phyloP scores from a whole-genome alignment of 1,284 basidiomycete species.

The Cryptococcus maquisensis region DNA sequence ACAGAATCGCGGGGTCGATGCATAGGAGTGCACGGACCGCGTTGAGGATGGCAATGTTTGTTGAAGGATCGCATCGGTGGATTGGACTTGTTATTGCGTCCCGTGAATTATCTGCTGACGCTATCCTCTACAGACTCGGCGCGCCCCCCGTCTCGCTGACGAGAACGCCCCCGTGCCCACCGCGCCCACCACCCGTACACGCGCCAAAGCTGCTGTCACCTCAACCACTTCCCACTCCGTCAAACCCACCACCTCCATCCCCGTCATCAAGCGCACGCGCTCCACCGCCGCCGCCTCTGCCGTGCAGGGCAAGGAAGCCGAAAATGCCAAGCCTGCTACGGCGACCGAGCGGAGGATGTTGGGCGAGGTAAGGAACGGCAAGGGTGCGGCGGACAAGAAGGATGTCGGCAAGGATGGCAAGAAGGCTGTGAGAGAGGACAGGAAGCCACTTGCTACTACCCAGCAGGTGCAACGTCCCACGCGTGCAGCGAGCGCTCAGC shows the following conservation, averaged over 20 bases:
- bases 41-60: no score
- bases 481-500: conserved; percentile 1
- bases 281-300: conserved; percentile 17
- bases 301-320: neutral
- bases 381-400: conserved; percentile 16
- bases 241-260: conserved; percentile 28
- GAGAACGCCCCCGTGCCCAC: conserved; percentile 43
- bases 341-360: conserved; percentile 36
- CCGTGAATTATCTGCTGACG: neutral
- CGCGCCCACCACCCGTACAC: conserved; percentile 18
- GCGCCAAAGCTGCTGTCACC: conserved; percentile 1
- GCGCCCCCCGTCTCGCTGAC: conserved; percentile 32
- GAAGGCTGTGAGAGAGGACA: conserved; percentile 13
- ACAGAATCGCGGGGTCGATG: no score
- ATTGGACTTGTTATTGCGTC: no score
- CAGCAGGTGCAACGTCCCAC: conserved; percentile 4
- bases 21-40: no score
- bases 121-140: conserved; percentile 35
- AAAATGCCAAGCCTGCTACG: conserved; percentile 14
- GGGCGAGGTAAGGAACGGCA: conserved; percentile 42
- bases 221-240: conserved; percentile 10
- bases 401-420: conserved; percentile 3
- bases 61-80: no score
- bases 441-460: conserved; percentile 24
- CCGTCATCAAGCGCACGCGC: conserved; percentile 34